phyloP scores from a whole-genome alignment of 1,139 yeast species.

The Sugiyamaella novakii region DNA sequence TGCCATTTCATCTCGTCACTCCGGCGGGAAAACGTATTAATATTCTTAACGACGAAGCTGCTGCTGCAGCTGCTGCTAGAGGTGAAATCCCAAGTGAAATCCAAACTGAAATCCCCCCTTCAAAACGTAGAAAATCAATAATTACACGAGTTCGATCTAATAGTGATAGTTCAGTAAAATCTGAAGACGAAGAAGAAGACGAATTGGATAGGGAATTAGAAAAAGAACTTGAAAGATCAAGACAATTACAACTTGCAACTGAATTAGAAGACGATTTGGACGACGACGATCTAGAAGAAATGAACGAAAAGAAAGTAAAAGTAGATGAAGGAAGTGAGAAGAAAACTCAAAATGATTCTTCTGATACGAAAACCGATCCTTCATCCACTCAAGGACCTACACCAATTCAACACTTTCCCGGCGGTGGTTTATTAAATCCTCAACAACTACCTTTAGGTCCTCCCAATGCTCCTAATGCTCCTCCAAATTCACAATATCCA shows the following conservation, averaged over 20 bases:
- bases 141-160: background rate
- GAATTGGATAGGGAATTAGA: constrained; percentile 8
- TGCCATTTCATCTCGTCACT: constrained; percentile 34
- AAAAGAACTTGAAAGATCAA: constrained; percentile 4
- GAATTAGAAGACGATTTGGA: constrained; percentile 11
- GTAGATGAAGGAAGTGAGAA: no score
- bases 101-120: background rate
- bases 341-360: no score
- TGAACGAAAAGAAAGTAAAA: constrained; percentile 1
- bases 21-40: constrained; percentile 31
- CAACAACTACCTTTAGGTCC: constrained; percentile 1
- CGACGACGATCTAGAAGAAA: constrained; percentile 5
- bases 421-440: constrained; percentile 4
- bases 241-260: background rate
- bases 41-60: constrained; percentile 29
- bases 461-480: background rate
- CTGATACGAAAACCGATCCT: no score
- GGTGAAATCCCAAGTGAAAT: constrained; percentile 8
- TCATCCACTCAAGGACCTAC: constrained; percentile 6
- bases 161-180: background rate
- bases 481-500: constrained; percentile 8
- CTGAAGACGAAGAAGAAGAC: constrained; percentile 10
- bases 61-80: constrained; percentile 17
- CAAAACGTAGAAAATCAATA: constrained; percentile 6
- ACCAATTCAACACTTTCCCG: constrained; percentile 2